Evolutionary conservation across 306 rosid species (phyloP).

Genomic region (Lathyrus sativus): DNA sequence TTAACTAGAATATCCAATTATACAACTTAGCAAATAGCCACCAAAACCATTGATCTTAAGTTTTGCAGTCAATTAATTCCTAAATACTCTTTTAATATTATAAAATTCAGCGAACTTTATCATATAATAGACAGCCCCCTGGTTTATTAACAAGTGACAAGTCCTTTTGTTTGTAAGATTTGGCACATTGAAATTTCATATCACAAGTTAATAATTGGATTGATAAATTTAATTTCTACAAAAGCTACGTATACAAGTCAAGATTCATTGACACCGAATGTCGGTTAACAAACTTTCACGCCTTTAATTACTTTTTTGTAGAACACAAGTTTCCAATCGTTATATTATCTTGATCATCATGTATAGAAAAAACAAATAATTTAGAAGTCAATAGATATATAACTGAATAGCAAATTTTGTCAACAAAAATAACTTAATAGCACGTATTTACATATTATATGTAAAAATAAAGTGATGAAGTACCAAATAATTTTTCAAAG

Average conservation of each 20-base stretch:
- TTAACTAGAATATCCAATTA: constrained; percentile 28
- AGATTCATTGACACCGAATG: too few relatives aligned
- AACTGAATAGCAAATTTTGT: not conserved
- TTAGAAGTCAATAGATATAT: not conserved
- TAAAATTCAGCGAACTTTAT: not conserved
- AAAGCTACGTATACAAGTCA: too few relatives aligned
- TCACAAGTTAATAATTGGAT: not conserved
- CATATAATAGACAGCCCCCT: not conserved
- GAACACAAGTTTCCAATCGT: not conserved
- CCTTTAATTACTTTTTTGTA: not conserved
- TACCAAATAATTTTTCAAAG: not conserved
- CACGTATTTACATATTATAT: not conserved
- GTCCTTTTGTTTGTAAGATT: not conserved
- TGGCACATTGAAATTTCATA: not conserved
- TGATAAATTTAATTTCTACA: not conserved
- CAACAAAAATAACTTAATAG: not conserved
- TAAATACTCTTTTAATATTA: constrained; percentile 10
- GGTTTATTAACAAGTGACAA: too few relatives aligned
- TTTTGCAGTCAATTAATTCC: constrained; percentile 6
- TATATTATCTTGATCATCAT: not conserved
- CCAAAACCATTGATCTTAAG: constrained; percentile 25
- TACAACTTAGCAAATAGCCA: constrained; percentile 20
- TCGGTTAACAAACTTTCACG: not conserved
- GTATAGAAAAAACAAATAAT: not conserved
- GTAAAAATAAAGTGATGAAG: constrained; percentile 6